Conservation (phyloP, 139 green algal genomes). For the Pleodorina starrii region DNA sequence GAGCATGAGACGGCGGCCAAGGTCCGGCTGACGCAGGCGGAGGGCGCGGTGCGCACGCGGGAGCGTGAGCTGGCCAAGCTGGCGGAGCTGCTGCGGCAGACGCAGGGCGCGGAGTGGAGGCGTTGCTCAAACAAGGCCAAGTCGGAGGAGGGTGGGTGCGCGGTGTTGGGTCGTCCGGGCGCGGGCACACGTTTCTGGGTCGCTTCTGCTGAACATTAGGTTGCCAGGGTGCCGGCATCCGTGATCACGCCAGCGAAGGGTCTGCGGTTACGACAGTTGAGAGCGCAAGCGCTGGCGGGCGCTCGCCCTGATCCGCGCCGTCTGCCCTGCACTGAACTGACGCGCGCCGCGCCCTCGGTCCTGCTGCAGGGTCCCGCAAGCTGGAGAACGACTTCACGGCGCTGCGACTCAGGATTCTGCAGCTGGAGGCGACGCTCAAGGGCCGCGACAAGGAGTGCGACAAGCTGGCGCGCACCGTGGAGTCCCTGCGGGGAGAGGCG, state of each 20-base stretch:
- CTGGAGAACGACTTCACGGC: conserved; percentile 51
- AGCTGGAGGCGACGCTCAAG: conserved; percentile 53
- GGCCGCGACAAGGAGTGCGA: conserved; percentile 52
- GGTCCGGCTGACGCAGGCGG: conserved; percentile 37
- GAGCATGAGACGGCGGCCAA: conserved; percentile 49
- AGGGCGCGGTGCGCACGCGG: conserved; percentile 29
- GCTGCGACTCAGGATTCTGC: conserved; percentile 35
- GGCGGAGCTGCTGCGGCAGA: conserved; percentile 47
- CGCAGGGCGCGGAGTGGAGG: conserved; percentile 50
- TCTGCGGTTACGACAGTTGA: too few relatives aligned
- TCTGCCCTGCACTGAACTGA: too few relatives aligned
- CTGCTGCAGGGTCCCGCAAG: neutral
- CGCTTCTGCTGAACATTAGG: too few relatives aligned
- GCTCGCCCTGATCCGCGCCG: too few relatives aligned
- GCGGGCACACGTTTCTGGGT: too few relatives aligned
- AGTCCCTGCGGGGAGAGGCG: conserved; percentile 13
- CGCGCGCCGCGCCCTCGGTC: too few relatives aligned
- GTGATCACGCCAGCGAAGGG: too few relatives aligned
- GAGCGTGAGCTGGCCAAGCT: conserved; percentile 53
- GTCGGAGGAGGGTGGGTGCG: conserved; percentile 54
- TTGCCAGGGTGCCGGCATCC: too few relatives aligned
- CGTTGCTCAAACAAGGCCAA: conserved; percentile 31
- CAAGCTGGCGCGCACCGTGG: neutral
- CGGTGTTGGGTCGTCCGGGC: too few relatives aligned
- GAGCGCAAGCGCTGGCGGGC: too few relatives aligned